A percentile compares a stretch with the other conserved stretches of the same genome.
phyloP scores from a whole-genome alignment of 495 filamentous ascomycete species.

The Durotheca rogersii region DNA sequence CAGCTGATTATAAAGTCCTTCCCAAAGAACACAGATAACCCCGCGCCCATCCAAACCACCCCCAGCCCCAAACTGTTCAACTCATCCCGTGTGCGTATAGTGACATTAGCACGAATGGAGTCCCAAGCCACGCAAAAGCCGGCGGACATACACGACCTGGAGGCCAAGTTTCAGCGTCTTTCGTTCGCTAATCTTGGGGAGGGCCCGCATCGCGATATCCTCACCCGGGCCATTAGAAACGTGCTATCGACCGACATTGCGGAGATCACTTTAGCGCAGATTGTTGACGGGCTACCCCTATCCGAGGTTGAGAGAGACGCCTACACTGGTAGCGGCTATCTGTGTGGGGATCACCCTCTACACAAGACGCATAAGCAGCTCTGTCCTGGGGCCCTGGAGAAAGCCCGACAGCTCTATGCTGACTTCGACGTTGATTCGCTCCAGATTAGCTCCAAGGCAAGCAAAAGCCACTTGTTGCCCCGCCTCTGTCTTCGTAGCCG shows the following conservation, averaged over 20 bases:
- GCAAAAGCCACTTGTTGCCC: too few species aligned
- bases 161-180: too few species aligned
- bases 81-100: too few species aligned
- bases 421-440: slow-evolving; percentile 16
- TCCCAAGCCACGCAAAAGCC: too few species aligned
- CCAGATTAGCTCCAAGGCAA: slow-evolving; percentile 11
- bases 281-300: slow-evolving; percentile 36
- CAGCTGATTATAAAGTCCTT: too few species aligned
- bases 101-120: too few species aligned
- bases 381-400: slow-evolving; percentile 24
- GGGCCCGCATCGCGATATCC: slow-evolving; percentile 11
- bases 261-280: slow-evolving; percentile 35
- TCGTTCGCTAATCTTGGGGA: too few species aligned
- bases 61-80: too few species aligned
- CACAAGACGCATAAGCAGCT: slow-evolving; percentile 22
- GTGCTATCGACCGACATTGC: slow-evolving; percentile 28
- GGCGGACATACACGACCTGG: too few species aligned
- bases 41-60: too few species aligned
- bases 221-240: slow-evolving; percentile 21
- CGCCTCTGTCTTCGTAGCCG: too few species aligned
- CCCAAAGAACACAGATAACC: too few species aligned
- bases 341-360: slow-evolving; percentile 15
- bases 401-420: slow-evolving; percentile 11
- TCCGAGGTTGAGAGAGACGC: slow-evolving; percentile 22
- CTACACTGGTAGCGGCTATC: neutral